Percentiles rank a stretch among this genome's conserved stretches.
Conservation (phyloP, 768 basidiomycete genomes). For the Clitopilus passeckerianus region DNA sequence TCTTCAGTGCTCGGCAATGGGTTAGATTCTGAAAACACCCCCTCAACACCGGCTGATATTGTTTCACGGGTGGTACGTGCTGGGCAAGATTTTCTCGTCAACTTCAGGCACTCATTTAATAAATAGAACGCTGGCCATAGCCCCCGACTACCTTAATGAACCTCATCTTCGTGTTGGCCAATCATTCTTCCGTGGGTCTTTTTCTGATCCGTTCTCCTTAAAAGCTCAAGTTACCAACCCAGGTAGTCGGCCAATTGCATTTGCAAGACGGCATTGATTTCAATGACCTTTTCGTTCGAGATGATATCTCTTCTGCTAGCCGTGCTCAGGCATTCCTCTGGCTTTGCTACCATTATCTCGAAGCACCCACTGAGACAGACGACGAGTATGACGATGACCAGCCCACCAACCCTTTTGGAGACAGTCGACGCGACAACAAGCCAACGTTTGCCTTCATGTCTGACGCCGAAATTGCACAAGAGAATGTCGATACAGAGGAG, state of each 20-base stretch:
- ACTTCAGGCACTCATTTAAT: slow-evolving; percentile 4
- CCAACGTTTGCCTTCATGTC: slow-evolving; percentile 35
- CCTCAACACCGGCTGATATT: slow-evolving; percentile 55
- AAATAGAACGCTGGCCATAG: slow-evolving; percentile 37
- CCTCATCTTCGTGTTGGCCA: slow-evolving; percentile 64
- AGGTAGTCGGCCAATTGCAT: slow-evolving; percentile 59
- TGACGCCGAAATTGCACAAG: slow-evolving; percentile 29
- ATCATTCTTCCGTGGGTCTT: slow-evolving; percentile 44
- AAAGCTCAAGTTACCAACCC: slow-evolving; percentile 23
- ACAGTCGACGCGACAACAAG: slow-evolving; percentile 30
- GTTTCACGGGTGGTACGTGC: slow-evolving; percentile 40
- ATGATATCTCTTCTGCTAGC: slow-evolving; percentile 63
- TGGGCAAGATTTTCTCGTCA: background rate
- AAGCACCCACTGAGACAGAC: slow-evolving; percentile 29
- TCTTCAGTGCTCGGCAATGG: slow-evolving; percentile 45
- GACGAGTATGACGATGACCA: slow-evolving; percentile 35
- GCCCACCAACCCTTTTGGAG: slow-evolving; percentile 56
- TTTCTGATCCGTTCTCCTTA: slow-evolving; percentile 1
- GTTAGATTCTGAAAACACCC: slow-evolving; percentile 19
- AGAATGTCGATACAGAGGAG: slow-evolving; percentile 43
- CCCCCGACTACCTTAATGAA: slow-evolving; percentile 73
- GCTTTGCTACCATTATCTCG: slow-evolving; percentile 79
- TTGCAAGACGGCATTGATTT: slow-evolving; percentile 74
- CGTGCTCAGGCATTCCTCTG: slow-evolving; percentile 82
- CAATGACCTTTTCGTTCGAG: slow-evolving; percentile 76